Evolutionary conservation across 1,139 yeast species (phyloP).

Genomic region (Taphrina communis): DNA sequence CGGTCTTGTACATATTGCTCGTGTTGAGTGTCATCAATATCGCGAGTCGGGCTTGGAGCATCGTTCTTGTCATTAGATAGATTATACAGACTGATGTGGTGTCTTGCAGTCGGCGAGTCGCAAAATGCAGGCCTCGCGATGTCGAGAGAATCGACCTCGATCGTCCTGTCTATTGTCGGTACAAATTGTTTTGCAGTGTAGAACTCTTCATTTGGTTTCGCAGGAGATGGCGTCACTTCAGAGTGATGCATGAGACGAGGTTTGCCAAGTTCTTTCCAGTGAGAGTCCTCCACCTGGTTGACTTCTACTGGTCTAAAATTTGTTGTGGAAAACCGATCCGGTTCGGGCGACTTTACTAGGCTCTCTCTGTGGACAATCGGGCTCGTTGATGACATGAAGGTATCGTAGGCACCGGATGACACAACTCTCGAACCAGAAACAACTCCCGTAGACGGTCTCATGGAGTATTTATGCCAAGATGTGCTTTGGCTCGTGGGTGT

Average conservation of each 20-base stretch:
- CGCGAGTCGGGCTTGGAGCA: neutral
- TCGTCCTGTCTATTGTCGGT: neutral
- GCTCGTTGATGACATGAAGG: neutral
- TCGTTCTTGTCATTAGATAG: neutral
- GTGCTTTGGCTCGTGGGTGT: conserved; percentile 19
- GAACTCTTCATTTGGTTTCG: conserved; percentile 20
- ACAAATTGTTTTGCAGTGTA: conserved; percentile 29
- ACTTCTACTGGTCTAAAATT: conserved; percentile 9
- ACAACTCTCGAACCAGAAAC: neutral
- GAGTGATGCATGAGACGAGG: neutral
- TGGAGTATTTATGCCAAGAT: conserved; percentile 32
- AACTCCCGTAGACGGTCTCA: conserved; percentile 9
- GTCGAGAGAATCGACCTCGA: conserved; percentile 3
- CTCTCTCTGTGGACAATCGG: conserved; percentile 5
- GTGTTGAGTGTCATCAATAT: neutral
- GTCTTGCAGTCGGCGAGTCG: conserved; percentile 9
- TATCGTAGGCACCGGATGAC: conserved; percentile 1
- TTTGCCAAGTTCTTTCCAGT: conserved; percentile 8
- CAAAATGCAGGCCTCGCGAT: neutral
- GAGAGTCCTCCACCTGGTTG: conserved; percentile 24
- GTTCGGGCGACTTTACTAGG: neutral
- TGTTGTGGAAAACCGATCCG: neutral
- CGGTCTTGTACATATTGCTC: neutral
- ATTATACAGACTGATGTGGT: neutral
- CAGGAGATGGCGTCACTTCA: conserved; percentile 26